These are phyloP conservation scores for Scutellaria barbata DNA, from an alignment of 257 asterid species.

Conservation along the genomic window DNA sequence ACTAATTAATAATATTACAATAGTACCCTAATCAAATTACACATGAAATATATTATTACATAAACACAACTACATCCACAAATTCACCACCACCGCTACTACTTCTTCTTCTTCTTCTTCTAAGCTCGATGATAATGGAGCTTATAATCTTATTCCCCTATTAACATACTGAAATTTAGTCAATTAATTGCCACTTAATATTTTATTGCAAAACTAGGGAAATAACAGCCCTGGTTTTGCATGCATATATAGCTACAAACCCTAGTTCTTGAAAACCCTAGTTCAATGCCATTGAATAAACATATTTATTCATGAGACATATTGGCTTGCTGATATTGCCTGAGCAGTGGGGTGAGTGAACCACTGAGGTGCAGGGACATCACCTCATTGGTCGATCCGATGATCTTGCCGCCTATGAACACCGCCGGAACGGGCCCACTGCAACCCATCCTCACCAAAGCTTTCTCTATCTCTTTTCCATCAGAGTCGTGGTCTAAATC, in stretches of 20 bases:
- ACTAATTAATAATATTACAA: background rate
- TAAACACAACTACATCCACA: constrained; percentile 20
- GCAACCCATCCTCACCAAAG: constrained; percentile 56
- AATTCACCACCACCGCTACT: background rate
- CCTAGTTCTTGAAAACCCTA: too few relatives aligned
- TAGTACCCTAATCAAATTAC: constrained; percentile 27
- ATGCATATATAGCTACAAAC: too few relatives aligned
- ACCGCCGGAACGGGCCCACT: constrained; percentile 60
- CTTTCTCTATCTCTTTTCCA: constrained; percentile 69
- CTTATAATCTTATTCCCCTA: constrained; percentile 38
- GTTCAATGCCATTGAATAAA: too few relatives aligned
- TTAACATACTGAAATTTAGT: background rate
- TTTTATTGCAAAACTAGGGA: too few relatives aligned
- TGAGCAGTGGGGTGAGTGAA: constrained; percentile 53
- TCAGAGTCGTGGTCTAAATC: constrained; percentile 62
- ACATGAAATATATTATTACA: background rate
- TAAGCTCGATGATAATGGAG: background rate
- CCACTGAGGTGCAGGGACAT: constrained; percentile 88
- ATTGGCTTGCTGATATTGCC: constrained; percentile 44
- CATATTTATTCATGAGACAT: background rate
- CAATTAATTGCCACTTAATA: too few relatives aligned
- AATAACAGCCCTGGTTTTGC: too few relatives aligned
- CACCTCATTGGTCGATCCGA: constrained; percentile 80
- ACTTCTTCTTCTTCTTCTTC: background rate
- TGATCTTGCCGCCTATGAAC: constrained; percentile 62